These are phyloP conservation scores for Moesziomyces sp. DNA, from an alignment of 1,284 basidiomycete species.

Conservation along the genomic window DNA sequence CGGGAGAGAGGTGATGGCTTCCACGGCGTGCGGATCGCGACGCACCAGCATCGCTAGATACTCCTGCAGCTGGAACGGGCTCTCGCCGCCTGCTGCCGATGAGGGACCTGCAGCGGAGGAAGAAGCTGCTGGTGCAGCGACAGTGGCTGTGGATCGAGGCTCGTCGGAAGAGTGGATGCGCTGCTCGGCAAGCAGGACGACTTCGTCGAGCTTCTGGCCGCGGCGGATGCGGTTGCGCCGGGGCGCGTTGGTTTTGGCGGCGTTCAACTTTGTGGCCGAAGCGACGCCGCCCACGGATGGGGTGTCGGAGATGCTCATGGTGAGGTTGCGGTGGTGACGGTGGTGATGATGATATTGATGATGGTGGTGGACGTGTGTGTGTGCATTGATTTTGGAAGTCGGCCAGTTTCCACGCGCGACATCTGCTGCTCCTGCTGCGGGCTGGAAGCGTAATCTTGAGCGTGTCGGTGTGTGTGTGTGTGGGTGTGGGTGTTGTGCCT, in stretches of 20 bases:
- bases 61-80: constrained; percentile 93
- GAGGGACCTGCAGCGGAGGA: constrained; percentile 11
- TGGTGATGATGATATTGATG: constrained; percentile 2
- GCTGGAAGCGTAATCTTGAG: no score
- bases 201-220: constrained; percentile 52
- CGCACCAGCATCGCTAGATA: constrained; percentile 89
- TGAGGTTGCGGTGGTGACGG: not conserved
- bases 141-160: constrained; percentile 1
- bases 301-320: constrained; percentile 40
- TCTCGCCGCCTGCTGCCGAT: constrained; percentile 71
- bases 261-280: constrained; percentile 1
- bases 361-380: not conserved
- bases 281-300: constrained; percentile 1
- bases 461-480: no score
- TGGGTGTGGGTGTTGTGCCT: no score
- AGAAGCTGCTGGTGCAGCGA: constrained; percentile 5
- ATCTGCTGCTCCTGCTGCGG: no score
- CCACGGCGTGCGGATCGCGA: constrained; percentile 86
- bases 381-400: no score
- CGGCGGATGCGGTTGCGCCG: constrained; percentile 43
- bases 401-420: no score
- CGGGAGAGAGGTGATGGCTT: constrained; percentile 78
- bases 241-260: constrained; percentile 7
- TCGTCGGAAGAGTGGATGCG: constrained; percentile 9
- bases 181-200: constrained; percentile 28